Base-by-base conservation (phyloP, 2,329 filamentous ascomycete species). In the Thelonectria rubi region DNA sequence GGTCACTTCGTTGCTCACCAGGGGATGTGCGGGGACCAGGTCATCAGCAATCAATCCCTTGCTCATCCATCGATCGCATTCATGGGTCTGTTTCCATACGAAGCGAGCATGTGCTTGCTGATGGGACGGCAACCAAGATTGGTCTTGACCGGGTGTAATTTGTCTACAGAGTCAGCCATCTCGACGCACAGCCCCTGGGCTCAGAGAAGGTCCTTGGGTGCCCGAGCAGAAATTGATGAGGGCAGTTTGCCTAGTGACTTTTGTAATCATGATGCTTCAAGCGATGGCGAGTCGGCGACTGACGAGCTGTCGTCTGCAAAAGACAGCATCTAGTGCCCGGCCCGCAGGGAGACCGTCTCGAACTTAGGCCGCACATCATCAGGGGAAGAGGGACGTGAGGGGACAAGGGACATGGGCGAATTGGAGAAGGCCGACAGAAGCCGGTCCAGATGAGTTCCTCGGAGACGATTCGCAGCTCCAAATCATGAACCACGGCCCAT, bases 361-460 rank as follows among this genome's bases (percentile, higher is more conserved):
- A n/a, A 17, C 17, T 49, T 57, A 42, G 53, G 43, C 52, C 39
- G 53, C 40, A 55, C 49, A 62, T 62, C 40, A 21, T 21, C 18
- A 30, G 7, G 34, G 5, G 14, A 5, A 17, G 14, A 46, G 9
- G 48, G 15, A 45, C 43, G 32, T 50, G 34, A 48, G 45, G 34
- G 45, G 26, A 30, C 32, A 42, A 45, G 55, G 55, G 17, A 21
- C 55, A 34, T 14, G 45, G n/a, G 46, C 15, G 30, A 51, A 46
- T 50, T 55, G 55, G 55, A 59, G 50, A 59, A 48, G 53, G 21
- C 60, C 60, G 60, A 63, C 55, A 54, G 55, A 63, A 63, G 60
- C 60, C 60, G 60, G 40, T 1, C 39, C 4, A 12, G 24, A 11
- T 10, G 37, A 6, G 39, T 45, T 42, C 12, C 32, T 34, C 17